Evolutionary conservation across 768 basidiomycete species (phyloP), one percentile per base, ranked within the genome.

Genomic region (Pisolithus marmoratus): DNA sequence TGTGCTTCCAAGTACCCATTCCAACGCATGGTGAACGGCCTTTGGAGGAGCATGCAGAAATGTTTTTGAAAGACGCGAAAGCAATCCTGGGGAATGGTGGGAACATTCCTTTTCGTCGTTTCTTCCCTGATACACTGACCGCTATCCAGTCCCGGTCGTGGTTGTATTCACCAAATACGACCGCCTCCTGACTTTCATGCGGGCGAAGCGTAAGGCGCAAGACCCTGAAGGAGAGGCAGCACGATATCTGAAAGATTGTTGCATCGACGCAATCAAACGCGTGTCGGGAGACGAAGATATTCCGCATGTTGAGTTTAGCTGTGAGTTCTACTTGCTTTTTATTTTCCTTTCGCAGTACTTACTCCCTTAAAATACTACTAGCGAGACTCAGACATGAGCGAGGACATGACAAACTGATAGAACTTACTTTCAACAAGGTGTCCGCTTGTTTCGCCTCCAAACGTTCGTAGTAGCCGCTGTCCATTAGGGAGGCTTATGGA

Each of bases 171-270:
- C 46, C 19, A 31, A 46, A 23, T 46, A 34, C 20, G 57, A 54
- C 50, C 58, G 50, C 48, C 22, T 50, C 15, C 23, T 55, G 9
- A 36, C 49, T 58, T 2, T 17, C 27, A n/a, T 46, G 17, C 29
- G 26, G 43, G 24, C 11, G 7, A 44, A 44, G 15, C 2, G 14
- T 1, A 17, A 26, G 12, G 24, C 6, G 8, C 9, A 11, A 34
- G 27, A 29, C 3, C 31, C 29, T 17, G 27, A 45, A 29, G 7
- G 12, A 17, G 44, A 5, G 4, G 46, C 46, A 36, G 23, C 17
- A 23, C 5, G 14, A 34, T 23, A 46, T 46, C 20, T 46, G 29
- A 3, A 36, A 31, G 9, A 36, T 15, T 4, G 36, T 23, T 46
- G 46, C 29, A 14, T 46, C 14, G 19, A 36, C 4, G 29, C 27